A percentile compares a stretch with the other conserved stretches of the same genome.
phyloP scores from a whole-genome alignment of 331 rosid species.

The Arachis monticola region DNA sequence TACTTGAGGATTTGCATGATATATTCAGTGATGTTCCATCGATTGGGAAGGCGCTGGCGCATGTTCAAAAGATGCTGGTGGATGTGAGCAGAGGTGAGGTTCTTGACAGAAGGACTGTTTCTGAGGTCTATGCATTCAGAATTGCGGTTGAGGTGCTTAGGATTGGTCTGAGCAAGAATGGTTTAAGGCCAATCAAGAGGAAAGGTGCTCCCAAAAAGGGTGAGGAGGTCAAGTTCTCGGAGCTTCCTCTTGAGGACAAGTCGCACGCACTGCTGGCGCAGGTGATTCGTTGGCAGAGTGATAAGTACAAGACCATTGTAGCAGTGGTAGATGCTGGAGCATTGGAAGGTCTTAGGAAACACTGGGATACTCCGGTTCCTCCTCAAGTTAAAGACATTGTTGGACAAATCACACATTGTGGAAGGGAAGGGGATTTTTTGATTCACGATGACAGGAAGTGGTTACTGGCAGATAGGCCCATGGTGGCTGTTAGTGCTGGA shows the following conservation, averaged over 20 bases:
- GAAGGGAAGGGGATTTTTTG: conserved; percentile 43
- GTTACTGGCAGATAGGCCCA: conserved; percentile 55
- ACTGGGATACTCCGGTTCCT: conserved; percentile 74
- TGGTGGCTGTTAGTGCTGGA: conserved; percentile 87
- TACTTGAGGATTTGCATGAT: conserved; percentile 66
- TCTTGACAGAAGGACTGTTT: conserved; percentile 54
- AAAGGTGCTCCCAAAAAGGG: conserved; percentile 27
- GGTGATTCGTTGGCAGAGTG: conserved; percentile 64
- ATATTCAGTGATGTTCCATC: conserved; percentile 65
- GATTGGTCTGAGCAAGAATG: conserved; percentile 66
- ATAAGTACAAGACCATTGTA: conserved; percentile 69
- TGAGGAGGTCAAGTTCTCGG: conserved; percentile 52
- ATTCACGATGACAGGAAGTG: conserved; percentile 53
- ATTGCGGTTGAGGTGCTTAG: conserved; percentile 84
- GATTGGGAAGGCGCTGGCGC: conserved; percentile 67
- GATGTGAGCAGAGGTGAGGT: conserved; percentile 67
- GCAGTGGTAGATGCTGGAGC: conserved; percentile 74
- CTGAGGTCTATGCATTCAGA: conserved; percentile 66
- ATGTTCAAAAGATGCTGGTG: conserved; percentile 70
- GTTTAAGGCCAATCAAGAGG: conserved; percentile 46
- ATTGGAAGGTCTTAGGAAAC: conserved; percentile 76
- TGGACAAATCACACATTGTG: conserved; percentile 49
- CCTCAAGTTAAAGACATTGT: conserved; percentile 58
- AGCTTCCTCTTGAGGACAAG: conserved; percentile 73
- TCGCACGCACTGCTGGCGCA: conserved; percentile 64